Evolutionary conservation across 2,329 filamentous ascomycete species (phyloP), one percentile per base, ranked within the genome.

Genomic region (Aspergillus sclerotialis): DNA sequence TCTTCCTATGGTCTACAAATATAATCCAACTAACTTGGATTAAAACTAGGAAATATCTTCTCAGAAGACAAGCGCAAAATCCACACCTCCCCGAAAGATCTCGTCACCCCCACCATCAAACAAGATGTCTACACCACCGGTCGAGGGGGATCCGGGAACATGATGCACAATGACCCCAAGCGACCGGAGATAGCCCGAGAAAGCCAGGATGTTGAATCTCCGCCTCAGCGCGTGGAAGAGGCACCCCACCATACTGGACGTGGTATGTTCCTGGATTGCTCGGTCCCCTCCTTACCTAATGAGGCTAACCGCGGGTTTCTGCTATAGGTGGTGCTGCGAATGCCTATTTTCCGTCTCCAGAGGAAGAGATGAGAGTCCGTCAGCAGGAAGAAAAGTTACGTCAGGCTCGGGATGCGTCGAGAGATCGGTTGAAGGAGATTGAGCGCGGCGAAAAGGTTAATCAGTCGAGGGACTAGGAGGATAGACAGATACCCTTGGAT

Each of bases 111-210:
- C 1, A 83, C 78, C 9, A 76, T 96, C 56, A 94, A 93, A 67
- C 76, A 76, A 30, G 67, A 83, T n/a, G 71, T 85, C 45, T 88
- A 90, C 55, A 94, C 89, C 13, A 95, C 89, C 3, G 89, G 89
- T 37, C 84, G 89, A 33, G 89, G 89, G 36, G 89, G 89, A 41
- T 80, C 76, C 4, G 88, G 88, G 40, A 94, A 94, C 68, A 94
- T 94, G 82, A 79, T 83, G 30, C 80, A 82, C 55, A 78, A 77
- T 43, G 82, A 92, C 49, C 78, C 81, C 3, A 65, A 70, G 27
- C 78, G 67, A 43, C 73, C 77, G 7, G 71, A 75, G 42, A 55
- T 85, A 56, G 86, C 89, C 23, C 82, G 89, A 43, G 72, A 78
- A 35, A 80, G 80, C 27, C 90, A 96, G 62, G 89, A 95, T 52